phyloP scores from a whole-genome alignment of 2,329 filamentous ascomycete genomes.

The Colletotrichum aenigma region DNA sequence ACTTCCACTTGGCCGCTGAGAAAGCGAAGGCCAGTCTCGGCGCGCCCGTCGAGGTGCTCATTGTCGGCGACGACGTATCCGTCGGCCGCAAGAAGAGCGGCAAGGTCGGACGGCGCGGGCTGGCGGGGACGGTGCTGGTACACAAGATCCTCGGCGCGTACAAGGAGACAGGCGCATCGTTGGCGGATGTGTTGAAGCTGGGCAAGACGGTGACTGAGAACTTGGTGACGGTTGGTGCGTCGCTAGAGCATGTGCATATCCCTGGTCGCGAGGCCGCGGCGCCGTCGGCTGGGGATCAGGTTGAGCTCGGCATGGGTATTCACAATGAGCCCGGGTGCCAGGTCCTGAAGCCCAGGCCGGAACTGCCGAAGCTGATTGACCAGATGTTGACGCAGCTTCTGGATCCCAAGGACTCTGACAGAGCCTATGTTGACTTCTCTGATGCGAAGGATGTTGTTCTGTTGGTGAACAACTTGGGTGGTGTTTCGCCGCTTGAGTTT shows the following conservation, averaged over 20 bases:
- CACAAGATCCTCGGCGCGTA: constrained; percentile 71
- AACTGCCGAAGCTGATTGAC: constrained; percentile 53
- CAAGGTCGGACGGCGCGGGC: constrained; percentile 69
- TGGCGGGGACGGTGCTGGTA: constrained; percentile 69
- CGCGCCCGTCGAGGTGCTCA: constrained; percentile 2
- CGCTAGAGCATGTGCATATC: constrained; percentile 58
- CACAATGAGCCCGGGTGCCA: constrained; percentile 68
- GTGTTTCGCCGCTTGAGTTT: constrained; percentile 69
- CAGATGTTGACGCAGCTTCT: constrained; percentile 71
- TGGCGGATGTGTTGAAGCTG: constrained; percentile 48
- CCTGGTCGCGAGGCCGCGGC: constrained; percentile 44
- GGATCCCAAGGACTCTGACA: constrained; percentile 65
- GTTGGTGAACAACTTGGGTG: constrained; percentile 73
- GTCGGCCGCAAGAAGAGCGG: constrained; percentile 65
- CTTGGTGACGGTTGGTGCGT: constrained; percentile 55
- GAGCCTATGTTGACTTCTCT: constrained; percentile 63
- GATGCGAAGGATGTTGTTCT: constrained; percentile 65
- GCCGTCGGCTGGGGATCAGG: constrained; percentile 52
- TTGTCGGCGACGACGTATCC: constrained; percentile 68
- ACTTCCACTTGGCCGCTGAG: constrained; percentile 45
- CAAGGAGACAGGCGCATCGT: constrained; percentile 2
- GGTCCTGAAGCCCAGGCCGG: constrained; percentile 44
- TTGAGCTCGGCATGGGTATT: constrained; percentile 77
- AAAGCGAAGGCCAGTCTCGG: constrained; percentile 27
- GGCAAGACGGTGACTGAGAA: constrained; percentile 51